Base-by-base conservation (phyloP, 495 filamentous ascomycete species). In the Xylaria scruposa region DNA sequence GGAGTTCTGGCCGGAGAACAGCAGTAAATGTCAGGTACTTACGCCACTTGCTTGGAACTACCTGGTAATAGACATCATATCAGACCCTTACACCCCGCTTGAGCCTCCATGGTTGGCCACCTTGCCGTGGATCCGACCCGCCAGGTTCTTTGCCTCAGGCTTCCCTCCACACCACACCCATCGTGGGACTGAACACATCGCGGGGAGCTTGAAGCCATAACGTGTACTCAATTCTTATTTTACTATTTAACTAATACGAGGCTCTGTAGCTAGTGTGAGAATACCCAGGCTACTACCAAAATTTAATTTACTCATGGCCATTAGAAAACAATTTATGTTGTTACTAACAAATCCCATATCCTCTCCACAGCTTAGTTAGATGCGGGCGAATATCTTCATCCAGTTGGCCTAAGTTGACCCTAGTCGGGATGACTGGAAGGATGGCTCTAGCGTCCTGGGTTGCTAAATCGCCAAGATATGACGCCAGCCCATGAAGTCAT, bases 1-100 rank as follows among this genome's bases (percentile, higher is more conserved):
- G 33, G 33, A 36, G 33, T 65, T 47, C 26, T 64, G 40, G 61
- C 40, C 38, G 40, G 61, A 36, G 40, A 26, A 46, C 61, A 42
- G 53, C 8, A 8, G n/a, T 47, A 36, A 36, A 47, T 47, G 42
- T 44, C 12, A 44, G 42, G 42, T 44, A 44, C 42, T 17, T 17
- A 44, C 42, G 42, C 42, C 42, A 44, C 42, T n/a, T 19, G 3
- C 29, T 31, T 31, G 29, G 29, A 31, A 31, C 29, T 3, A 1
- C 29, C 3, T 31, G 29, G n/a, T n/a, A n/a, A n/a, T n/a, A 46
- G 17, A 46, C 44, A 46, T 46, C 44, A 46, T 46, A 3, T 47
- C 19, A 17, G 44, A 47, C 44, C 44, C 44, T 19, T 47, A 47
- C 38, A 15, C 44, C 44, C 44, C 44, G 44, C 13, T 47, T n/a